Evolutionary conservation across 208 protist species (phyloP), one percentile per base, ranked within the genome.

Genomic region (Spongospora subterranea): DNA sequence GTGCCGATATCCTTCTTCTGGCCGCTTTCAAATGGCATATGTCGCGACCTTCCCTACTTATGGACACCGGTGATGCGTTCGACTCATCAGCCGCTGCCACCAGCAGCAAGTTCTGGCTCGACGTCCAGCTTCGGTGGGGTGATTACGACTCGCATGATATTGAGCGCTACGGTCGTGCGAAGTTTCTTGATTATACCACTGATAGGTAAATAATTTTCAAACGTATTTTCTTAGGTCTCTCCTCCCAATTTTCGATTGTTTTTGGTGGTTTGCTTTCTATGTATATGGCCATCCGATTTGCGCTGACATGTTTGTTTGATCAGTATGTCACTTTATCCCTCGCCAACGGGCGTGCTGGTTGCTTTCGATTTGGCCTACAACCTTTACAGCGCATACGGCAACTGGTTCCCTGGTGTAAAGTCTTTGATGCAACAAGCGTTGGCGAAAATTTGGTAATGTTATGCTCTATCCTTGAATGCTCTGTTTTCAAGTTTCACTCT

Each of bases 331-430:
- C 97, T 99, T 93, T 99, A 99, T 96, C 98, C 99, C 29, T 99
- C 98, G 88, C 97, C 98, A 1, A 98, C 98, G 24, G 99, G 99
- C 94, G 94, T 97, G 88, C 96, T 99, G 35, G 97, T 99, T 45
- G 98, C 96, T 88, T 95, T 99, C 88, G 99, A 99, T 94, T 94
- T 99, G 11, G 98, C 98, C 29, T 99, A 99, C 96, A 99, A 99
- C 94, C 39, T 92, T 32, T 91, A 92, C 32, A 88, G 92, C 40
- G 93, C 93, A 0, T 96, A 92, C 94, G 99, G 99, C 64, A 99
- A 99, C 94, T 99, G 98, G 98, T 96, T 98, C 93, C 98, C 98
- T 0, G 98, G 96, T 39, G 92, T 99, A 64, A 99, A 99, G 96
- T 95, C 97, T 45, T 95, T 99, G 29, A 94, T 99, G 45, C 91